A percentile compares a stretch with the other conserved stretches of the same genome.
Conservation (phyloP, 441 rosid genomes). For the Melastoma candidum region DNA sequence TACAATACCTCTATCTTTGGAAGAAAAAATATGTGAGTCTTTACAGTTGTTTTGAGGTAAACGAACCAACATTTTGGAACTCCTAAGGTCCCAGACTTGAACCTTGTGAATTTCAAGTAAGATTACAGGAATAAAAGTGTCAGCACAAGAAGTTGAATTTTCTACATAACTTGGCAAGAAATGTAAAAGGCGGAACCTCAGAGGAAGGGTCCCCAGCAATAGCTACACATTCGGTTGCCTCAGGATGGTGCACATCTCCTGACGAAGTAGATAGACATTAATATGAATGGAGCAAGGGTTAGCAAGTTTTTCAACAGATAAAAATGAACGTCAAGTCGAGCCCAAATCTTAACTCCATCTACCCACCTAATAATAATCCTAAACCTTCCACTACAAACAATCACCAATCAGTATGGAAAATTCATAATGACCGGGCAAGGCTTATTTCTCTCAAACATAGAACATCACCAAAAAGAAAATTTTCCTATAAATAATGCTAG, state of each 20-base stretch:
- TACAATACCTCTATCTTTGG: conserved; percentile 43
- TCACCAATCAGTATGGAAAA: too few relatives aligned
- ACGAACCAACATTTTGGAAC: conserved; percentile 31
- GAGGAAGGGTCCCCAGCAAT: conserved; percentile 65
- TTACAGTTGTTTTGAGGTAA: conserved; percentile 35
- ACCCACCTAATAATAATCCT: too few relatives aligned
- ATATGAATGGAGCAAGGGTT: too few relatives aligned
- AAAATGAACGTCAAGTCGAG: conserved; percentile 9
- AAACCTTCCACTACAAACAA: too few relatives aligned
- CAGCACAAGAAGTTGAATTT: conserved; percentile 12
- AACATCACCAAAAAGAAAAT: too few relatives aligned
- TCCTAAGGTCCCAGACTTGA: conserved; percentile 79
- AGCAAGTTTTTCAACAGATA: conserved; percentile 6
- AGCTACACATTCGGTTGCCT: conserved; percentile 47
- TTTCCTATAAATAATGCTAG: too few relatives aligned
- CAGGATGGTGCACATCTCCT: conserved; percentile 27
- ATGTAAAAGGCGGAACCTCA: conserved; percentile 34
- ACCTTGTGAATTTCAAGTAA: conserved; percentile 32
- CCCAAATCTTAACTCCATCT: neutral
- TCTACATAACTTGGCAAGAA: conserved; percentile 5
- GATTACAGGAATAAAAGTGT: conserved; percentile 9
- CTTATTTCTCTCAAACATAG: too few relatives aligned
- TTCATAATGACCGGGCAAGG: too few relatives aligned
- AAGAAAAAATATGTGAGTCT: conserved; percentile 28
- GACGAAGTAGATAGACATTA: neutral